phyloP scores from a whole-genome alignment of 148 eudicot genomes.

The Rhododendron ovatum region DNA sequence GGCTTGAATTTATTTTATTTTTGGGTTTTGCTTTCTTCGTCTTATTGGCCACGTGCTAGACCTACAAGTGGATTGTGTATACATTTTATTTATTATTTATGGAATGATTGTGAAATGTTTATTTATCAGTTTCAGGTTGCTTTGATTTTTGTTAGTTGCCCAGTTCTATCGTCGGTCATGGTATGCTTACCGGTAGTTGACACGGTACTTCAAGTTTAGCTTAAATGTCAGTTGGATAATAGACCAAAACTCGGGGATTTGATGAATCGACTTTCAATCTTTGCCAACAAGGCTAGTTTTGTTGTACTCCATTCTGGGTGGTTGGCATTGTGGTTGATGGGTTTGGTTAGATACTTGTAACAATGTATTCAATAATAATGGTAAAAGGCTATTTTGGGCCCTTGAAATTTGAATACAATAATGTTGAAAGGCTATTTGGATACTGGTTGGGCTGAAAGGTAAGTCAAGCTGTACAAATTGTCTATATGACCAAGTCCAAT shows the following conservation, averaged over 20 bases:
- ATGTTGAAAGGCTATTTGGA: neutral
- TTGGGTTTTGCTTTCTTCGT: neutral
- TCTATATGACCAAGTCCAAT: neutral
- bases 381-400: neutral
- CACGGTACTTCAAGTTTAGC: neutral
- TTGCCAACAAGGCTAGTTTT: neutral
- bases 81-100: neutral
- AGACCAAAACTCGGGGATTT: neutral
- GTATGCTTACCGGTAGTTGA: neutral
- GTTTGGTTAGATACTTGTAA: neutral
- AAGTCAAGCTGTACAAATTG: neutral
- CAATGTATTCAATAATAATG: neutral
- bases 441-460: neutral
- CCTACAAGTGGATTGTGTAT: neutral
- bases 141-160: neutral
- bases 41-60: neutral
- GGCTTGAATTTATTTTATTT: neutral
- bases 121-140: neutral
- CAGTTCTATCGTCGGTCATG: neutral
- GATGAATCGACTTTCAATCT: neutral
- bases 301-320: neutral
- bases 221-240: neutral
- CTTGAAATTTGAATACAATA: neutral
- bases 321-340: neutral
- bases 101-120: neutral